phyloP scores from a whole-genome alignment of 768 basidiomycete species.

The Mycena amicta region DNA sequence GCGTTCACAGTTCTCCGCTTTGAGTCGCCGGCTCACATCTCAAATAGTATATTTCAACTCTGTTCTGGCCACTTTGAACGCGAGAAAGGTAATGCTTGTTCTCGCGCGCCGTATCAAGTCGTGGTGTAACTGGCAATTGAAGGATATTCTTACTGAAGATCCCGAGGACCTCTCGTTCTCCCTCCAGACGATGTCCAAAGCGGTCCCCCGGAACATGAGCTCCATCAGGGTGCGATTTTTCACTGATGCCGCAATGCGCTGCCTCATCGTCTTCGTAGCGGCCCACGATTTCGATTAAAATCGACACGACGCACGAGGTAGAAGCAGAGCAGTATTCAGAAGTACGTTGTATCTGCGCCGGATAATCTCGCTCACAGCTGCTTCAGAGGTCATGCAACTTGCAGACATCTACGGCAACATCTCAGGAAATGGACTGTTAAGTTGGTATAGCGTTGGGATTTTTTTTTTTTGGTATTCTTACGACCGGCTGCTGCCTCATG shows the following conservation, averaged over 20 bases:
- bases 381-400: slow-evolving; percentile 18
- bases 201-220: slow-evolving; percentile 34
- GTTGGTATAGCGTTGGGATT: slow-evolving; percentile 1
- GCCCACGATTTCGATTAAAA: slow-evolving; percentile 64
- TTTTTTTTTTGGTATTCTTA: background rate
- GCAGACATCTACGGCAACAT: too few species aligned
- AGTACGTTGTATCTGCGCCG: slow-evolving; percentile 10
- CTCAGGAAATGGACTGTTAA: slow-evolving; percentile 14
- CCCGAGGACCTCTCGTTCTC: slow-evolving; percentile 51
- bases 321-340: slow-evolving; percentile 38
- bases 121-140: slow-evolving; percentile 14
- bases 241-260: too few species aligned
- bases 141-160: slow-evolving; percentile 47
- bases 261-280: too few species aligned
- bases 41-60: slow-evolving; percentile 56
- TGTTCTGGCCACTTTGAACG: slow-evolving; percentile 56
- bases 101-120: background rate
- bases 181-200: slow-evolving; percentile 46
- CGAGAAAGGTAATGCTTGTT: slow-evolving; percentile 28
- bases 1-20: slow-evolving; percentile 20
- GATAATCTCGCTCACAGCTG: background rate
- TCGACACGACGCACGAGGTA: slow-evolving; percentile 61
- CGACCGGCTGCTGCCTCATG: background rate
- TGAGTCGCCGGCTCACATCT: background rate
- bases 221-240: slow-evolving; percentile 32